phyloP scores from a whole-genome alignment of 306 rosid genomes.

The Cyamopsis tetragonoloba region DNA sequence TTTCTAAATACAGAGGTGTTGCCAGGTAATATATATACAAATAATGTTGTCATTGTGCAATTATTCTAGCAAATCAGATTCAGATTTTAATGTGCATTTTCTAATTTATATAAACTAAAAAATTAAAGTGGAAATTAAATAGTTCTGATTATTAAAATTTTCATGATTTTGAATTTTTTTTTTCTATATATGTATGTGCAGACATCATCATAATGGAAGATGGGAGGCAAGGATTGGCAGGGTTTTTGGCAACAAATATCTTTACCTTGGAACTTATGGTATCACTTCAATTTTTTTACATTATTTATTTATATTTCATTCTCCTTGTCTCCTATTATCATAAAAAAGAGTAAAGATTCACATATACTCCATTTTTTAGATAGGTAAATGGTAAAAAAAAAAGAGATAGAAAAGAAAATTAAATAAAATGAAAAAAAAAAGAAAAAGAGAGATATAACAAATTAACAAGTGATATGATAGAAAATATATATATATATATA shows the following conservation, averaged over 20 bases:
- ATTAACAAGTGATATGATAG: too few species aligned
- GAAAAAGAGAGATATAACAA: too few species aligned
- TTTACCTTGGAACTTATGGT: slow-evolving; percentile 94
- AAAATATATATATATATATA: too few species aligned
- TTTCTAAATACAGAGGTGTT: slow-evolving; percentile 89
- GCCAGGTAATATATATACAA: slow-evolving; percentile 55
- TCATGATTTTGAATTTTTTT: not conserved
- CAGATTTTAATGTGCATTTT: not conserved
- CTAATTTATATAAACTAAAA: not conserved
- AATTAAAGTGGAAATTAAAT: too few species aligned
- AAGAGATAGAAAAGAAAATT: too few species aligned
- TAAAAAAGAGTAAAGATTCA: too few species aligned
- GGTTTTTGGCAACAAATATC: slow-evolving; percentile 90
- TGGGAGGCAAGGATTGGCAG: slow-evolving; percentile 98
- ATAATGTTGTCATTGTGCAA: not conserved
- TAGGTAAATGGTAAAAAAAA: too few species aligned
- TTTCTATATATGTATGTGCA: too few species aligned
- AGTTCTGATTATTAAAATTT: not conserved
- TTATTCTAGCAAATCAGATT: not conserved
- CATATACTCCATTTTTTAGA: too few species aligned
- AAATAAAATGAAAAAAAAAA: too few species aligned
- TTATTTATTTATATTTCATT: too few species aligned
- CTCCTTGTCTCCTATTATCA: too few species aligned
- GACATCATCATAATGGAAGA: slow-evolving; percentile 96
- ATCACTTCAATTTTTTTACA: not conserved